A percentile compares a stretch with the other conserved stretches of the same genome.
These are phyloP conservation scores for Thelonectria olida DNA, from an alignment of 2,329 filamentous ascomycete genomes.

Conservation along the genomic window DNA sequence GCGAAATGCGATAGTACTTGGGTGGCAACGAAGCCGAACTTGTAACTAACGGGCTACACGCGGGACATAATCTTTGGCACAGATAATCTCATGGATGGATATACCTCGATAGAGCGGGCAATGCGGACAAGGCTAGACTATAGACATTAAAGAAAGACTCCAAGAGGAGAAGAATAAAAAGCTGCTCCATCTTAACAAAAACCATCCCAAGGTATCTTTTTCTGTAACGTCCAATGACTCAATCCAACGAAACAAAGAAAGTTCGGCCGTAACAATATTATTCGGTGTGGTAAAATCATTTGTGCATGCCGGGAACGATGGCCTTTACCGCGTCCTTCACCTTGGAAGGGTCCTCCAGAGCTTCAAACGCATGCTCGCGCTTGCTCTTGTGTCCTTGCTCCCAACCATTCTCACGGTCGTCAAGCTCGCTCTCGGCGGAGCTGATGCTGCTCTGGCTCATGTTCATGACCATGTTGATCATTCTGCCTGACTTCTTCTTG, in stretches of 20 bases:
- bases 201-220: slow-evolving; percentile 35
- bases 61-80: neutral
- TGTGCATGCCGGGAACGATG: slow-evolving; percentile 36
- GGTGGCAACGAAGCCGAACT: slow-evolving; percentile 43
- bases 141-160: slow-evolving; percentile 3
- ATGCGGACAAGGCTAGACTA: slow-evolving; percentile 10
- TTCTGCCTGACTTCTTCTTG: slow-evolving; percentile 72
- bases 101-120: neutral
- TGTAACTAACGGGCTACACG: slow-evolving; percentile 30
- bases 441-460: slow-evolving; percentile 62
- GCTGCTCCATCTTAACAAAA: neutral
- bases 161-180: neutral
- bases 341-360: slow-evolving; percentile 59
- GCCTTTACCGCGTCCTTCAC: slow-evolving; percentile 50
- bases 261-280: slow-evolving; percentile 28
- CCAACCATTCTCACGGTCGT: slow-evolving; percentile 52
- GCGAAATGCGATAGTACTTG: slow-evolving; percentile 45
- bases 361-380: slow-evolving; percentile 60
- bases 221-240: slow-evolving; percentile 18
- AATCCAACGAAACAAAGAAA: slow-evolving; percentile 13
- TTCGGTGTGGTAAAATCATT: slow-evolving; percentile 26
- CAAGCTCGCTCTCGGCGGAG: slow-evolving; percentile 63
- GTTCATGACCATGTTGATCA: slow-evolving; percentile 66
- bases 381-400: slow-evolving; percentile 57
- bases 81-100: neutral